Evolutionary conservation across 208 protist genomes (phyloP), one percentile per base, ranked within the genome.

Genomic region (Vickermania ingenoplastis): DNA sequence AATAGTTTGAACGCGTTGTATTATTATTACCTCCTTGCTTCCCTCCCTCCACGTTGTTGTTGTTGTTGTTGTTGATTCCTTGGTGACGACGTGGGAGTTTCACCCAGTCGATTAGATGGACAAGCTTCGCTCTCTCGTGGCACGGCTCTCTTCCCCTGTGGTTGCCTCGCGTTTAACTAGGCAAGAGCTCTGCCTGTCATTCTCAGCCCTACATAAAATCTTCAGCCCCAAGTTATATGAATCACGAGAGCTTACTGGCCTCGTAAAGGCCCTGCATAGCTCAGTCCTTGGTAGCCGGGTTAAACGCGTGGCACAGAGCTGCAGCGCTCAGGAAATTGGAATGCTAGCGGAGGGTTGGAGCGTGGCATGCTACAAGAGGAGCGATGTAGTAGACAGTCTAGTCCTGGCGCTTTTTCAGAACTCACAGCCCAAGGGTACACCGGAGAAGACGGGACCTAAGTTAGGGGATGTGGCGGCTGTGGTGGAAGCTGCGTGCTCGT

Each of bases 171-270:
- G 65, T 17, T 41, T 75, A 14, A 57, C 69, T 26, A 78, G 77
- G 53, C 71, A 83, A 45, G 69, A 90, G 57, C 53, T 93, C 21
- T 90, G 82, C 36, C 67, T 93, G 2, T 71, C 86, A 0, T 70
- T 93, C 31, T 74, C 74, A 14, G 83, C 86, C 0, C 28, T 82
- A 17, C 66, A 62, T 3, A 75, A 74, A 50, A 45, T 45, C 7
- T 45, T 45, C 36, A 45, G 36, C 17, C 17, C 36, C 7, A n/a
- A 7, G 7, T 17, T 17, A n/a, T 45, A 45, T 45, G 36, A 7
- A n/a, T 45, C 36, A n/a, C 36, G 36, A n/a, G 11, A n/a, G 11
- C 7, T 7, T 7, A 45, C 7, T 45, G 36, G 36, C 7, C 11
- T n/a, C 7, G 36, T 7, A 45, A 45, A 45, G 11, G 36, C 17